Evolutionary conservation across 2,329 filamentous ascomycete genomes (phyloP).

Genomic region (Coleophoma cylindrospora): DNA sequence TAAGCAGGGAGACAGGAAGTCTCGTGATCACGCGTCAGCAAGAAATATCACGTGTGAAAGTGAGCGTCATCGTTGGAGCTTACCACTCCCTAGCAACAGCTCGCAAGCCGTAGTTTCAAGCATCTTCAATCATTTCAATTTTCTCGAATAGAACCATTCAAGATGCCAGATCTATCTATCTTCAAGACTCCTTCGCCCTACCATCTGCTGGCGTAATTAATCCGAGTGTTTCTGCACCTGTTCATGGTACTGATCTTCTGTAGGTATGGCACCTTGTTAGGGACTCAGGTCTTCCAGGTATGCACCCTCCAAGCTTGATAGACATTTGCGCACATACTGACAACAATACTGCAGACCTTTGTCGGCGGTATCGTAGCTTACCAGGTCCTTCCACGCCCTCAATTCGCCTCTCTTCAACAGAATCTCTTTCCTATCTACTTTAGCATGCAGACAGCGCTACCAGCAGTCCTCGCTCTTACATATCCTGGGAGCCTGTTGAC

Average conservation of each 20-base stretch:
- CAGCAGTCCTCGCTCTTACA: slow-evolving; percentile 70
- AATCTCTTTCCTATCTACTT: slow-evolving; percentile 89
- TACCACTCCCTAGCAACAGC: neutral
- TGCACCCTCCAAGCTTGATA: slow-evolving; percentile 12
- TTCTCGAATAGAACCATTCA: slow-evolving; percentile 6
- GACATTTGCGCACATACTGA: neutral
- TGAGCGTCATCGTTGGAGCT: neutral
- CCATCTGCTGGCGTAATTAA: slow-evolving; percentile 65
- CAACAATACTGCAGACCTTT: slow-evolving; percentile 55
- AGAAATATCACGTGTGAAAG: neutral
- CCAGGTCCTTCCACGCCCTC: slow-evolving; percentile 68
- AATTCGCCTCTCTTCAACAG: slow-evolving; percentile 77
- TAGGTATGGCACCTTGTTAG: slow-evolving; percentile 84
- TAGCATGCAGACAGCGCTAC: slow-evolving; percentile 70
- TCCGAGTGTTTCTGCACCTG: slow-evolving; percentile 3
- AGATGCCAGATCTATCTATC: slow-evolving; percentile 28
- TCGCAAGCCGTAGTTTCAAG: neutral
- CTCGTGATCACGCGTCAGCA: neutral
- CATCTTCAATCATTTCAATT: neutral
- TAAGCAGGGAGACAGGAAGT: neutral
- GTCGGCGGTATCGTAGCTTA: slow-evolving; percentile 70
- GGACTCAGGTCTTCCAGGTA: slow-evolving; percentile 82
- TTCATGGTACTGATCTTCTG: slow-evolving; percentile 8
- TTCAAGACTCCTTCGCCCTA: slow-evolving; percentile 65
- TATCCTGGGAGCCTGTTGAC: slow-evolving; percentile 58